Base-by-base conservation (phyloP, 2,329 filamentous ascomycete species). In the Colletotrichum coccodes region DNA sequence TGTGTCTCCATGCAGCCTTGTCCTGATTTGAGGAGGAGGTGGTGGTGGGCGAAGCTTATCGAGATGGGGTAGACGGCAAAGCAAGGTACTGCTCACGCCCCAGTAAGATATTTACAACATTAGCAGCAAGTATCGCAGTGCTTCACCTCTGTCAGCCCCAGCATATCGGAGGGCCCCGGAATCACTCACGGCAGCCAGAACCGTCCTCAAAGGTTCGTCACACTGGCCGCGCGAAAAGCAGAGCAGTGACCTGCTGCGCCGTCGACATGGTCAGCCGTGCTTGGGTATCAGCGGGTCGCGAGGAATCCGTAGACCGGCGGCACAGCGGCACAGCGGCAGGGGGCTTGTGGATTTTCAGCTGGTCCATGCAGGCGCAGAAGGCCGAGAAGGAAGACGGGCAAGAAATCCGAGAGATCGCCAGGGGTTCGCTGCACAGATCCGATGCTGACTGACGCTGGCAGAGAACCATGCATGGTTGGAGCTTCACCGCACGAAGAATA, bases 401-500 rank as follows among this genome's bases (percentile, higher is more conserved):
- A 28, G 46, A 53, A 53, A 21, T 47, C n/a, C 21, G 42, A 54
- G 60, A 40, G 54, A 56, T 65, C 36, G 61, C 21, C 61, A 60
- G 61, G 65, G 65, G 54, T 50, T 36, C 34, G 54, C 54, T 65
- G 65, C 54, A 65, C 46, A 68, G 65, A 64, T 60, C 53, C 34
- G 60, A 64, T 21, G 54, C 65, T 68, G 60, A 54, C 32, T 34
- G 34, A 23, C 49, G 28, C 32, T n/a, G 47, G 36, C 56, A 12
- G 36, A 30, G 47, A 52, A 50, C 28, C 40, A 44, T 32, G n/a
- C 23, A 50, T 32, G 64, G 30, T 36, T 42, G 53, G 59, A 47
- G 60, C 42, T 32, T 58, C 60, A 60, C 61, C 64, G 42, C 52
- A 30, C 32, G 49, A 34, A 12, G n/a, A 28, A n/a, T n/a, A n/a